These are phyloP conservation scores for Mortierella hygrophila DNA, from an alignment of 192 early-diverging fungal species.

Conservation along the genomic window DNA sequence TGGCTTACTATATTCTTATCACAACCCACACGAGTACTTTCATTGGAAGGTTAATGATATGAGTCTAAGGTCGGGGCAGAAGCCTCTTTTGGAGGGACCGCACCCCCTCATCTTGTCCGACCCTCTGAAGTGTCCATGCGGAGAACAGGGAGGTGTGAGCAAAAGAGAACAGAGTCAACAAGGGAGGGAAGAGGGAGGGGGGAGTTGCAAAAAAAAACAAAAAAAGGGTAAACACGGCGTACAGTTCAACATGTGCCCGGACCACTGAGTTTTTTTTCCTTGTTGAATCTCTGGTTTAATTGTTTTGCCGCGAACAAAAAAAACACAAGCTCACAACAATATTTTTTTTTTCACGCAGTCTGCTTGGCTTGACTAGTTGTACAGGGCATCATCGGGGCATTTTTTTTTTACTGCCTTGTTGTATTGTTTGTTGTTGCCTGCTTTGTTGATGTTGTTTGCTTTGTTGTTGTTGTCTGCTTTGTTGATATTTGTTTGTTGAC, in stretches of 20 bases:
- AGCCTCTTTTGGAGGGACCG: neutral
- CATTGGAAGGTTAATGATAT: no score
- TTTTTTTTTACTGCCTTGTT: neutral
- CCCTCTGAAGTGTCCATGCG: neutral
- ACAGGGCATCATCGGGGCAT: neutral
- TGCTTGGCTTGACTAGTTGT: neutral
- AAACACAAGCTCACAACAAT: neutral
- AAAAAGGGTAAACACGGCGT: neutral
- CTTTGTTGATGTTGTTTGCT: neutral
- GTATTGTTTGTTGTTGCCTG: neutral
- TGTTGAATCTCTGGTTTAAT: conserved; percentile 2
- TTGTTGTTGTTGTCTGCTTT: neutral
- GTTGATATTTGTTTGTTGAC: neutral
- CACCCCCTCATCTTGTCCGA: neutral
- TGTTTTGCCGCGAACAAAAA: conserved; percentile 45
- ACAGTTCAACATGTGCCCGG: neutral
- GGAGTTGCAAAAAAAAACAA: neutral
- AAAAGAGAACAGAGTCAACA: neutral
- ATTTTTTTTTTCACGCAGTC: neutral
- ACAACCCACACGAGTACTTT: no score
- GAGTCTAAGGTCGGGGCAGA: no score
- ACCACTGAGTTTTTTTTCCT: neutral
- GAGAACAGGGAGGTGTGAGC: neutral
- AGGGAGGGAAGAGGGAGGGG: neutral
- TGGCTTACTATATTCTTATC: no score